A percentile compares a stretch with the other conserved stretches of the same genome.
Evolutionary conservation across 306 rosid genomes (phyloP).

Genomic region (Vachellia collinsii): DNA sequence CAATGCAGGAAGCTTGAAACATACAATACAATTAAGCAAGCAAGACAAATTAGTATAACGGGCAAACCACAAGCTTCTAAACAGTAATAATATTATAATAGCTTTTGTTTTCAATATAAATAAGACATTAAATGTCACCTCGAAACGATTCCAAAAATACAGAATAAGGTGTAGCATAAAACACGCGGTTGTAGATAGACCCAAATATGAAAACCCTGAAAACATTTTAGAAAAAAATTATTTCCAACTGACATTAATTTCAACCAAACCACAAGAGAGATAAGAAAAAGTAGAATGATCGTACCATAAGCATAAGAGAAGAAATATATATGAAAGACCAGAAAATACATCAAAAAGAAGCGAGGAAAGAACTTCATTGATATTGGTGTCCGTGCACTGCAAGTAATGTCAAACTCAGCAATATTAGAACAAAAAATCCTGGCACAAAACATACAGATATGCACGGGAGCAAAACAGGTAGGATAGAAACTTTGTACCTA

Average conservation of each 20-base stretch:
- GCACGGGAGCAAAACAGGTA: background rate
- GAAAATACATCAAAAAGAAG: conserved; percentile 93
- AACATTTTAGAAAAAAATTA: conserved; percentile 34
- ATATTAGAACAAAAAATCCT: conserved; percentile 41
- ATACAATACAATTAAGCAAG: conserved; percentile 1
- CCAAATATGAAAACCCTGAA: conserved; percentile 96
- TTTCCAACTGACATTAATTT: conserved; percentile 31
- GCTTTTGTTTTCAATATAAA: background rate
- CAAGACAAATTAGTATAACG: conserved; percentile 1
- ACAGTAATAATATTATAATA: background rate
- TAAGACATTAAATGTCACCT: conserved; percentile 54
- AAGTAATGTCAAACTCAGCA: conserved; percentile 37
- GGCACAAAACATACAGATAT: conserved; percentile 21
- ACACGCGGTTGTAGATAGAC: conserved; percentile 95
- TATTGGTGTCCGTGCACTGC: conserved; percentile 99
- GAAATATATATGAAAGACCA: conserved; percentile 97
- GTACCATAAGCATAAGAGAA: conserved; percentile 92
- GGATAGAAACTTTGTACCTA: conserved; percentile 49
- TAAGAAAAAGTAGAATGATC: conserved; percentile 17
- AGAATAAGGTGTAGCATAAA: conserved; percentile 96
- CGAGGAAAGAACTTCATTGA: conserved; percentile 99
- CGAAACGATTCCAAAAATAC: conserved; percentile 97
- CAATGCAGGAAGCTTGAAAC: conserved; percentile 82
- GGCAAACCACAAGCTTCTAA: conserved; percentile 22
- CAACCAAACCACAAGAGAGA: conserved; percentile 6